Percentiles rank a stretch among this genome's conserved stretches.
Conservation (phyloP, 2,329 filamentous ascomycete genomes). For the Penicillium decumbens region DNA sequence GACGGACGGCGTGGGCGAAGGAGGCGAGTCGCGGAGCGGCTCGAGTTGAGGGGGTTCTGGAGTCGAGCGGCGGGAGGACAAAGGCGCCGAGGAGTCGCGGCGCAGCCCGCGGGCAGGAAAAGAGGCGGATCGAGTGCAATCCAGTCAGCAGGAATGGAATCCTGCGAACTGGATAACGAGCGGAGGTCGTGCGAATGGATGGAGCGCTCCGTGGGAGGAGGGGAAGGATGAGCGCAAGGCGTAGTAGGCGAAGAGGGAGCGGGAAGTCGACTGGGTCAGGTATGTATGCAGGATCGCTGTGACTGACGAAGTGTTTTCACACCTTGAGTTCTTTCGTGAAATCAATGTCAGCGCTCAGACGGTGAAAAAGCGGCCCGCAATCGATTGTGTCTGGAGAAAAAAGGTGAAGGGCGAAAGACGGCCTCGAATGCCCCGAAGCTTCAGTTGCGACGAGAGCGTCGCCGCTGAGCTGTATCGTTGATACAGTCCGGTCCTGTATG, state of each 20-base stretch:
- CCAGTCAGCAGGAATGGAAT: conserved; percentile 19
- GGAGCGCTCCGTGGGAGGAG: conserved; percentile 12
- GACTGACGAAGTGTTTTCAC: conserved; percentile 5
- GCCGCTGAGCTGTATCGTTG: conserved; percentile 11
- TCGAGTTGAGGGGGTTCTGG: conserved; percentile 24
- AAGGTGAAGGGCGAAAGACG: background rate
- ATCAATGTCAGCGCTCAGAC: conserved; percentile 1
- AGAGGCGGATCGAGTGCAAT: conserved; percentile 13
- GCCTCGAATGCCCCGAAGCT: conserved; percentile 9
- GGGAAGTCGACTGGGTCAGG: conserved; percentile 19
- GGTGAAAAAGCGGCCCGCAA: conserved; percentile 4
- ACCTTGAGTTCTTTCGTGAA: background rate
- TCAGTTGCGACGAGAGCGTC: conserved; percentile 20
- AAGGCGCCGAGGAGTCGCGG: conserved; percentile 25
- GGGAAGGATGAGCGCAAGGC: conserved; percentile 15
- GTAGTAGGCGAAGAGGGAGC: conserved; percentile 20
- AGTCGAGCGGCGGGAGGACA: conserved; percentile 26
- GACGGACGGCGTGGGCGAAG: conserved; percentile 17
- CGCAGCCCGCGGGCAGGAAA: conserved; percentile 22
- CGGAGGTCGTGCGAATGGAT: conserved; percentile 14
- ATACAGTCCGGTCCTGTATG: conserved; percentile 7
- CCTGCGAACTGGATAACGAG: conserved; percentile 19
- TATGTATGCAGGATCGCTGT: conserved; percentile 19
- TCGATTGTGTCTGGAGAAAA: conserved; percentile 8
- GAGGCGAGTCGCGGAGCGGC: conserved; percentile 19